A percentile compares a stretch with the other conserved stretches of the same genome.
Evolutionary conservation across 2,329 filamentous ascomycete genomes (phyloP).

Genomic region (Pseudogymnoascus sp.): DNA sequence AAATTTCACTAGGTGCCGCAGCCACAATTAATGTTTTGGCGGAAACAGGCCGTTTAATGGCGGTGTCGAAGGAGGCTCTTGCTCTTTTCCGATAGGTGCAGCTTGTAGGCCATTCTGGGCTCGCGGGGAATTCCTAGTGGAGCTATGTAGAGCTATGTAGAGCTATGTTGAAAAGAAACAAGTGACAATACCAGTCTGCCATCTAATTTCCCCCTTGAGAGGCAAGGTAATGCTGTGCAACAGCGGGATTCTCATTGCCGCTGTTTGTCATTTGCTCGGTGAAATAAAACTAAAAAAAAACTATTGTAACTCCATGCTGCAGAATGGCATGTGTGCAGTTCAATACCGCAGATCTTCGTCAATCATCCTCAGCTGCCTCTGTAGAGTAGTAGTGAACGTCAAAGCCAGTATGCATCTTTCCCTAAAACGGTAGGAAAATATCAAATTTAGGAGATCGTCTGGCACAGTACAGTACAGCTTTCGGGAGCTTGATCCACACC

Average conservation of each 20-base stretch:
- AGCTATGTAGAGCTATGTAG: not conserved
- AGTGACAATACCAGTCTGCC: not conserved
- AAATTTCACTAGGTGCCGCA: not conserved
- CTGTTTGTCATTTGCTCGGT: not conserved
- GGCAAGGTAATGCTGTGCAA: not conserved
- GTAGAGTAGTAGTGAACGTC: not conserved
- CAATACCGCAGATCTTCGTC: not conserved
- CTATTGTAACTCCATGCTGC: not conserved
- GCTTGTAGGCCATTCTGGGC: not conserved
- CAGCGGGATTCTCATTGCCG: not conserved
- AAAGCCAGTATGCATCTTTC: not conserved
- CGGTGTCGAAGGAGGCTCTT: not conserved
- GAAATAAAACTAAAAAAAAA: not conserved
- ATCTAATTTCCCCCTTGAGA: not conserved
- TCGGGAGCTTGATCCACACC: not conserved
- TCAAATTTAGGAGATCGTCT: not conserved
- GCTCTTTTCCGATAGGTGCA: not conserved
- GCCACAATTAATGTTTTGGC: not conserved
- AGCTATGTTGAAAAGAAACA: not conserved
- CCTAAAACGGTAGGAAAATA: not conserved
- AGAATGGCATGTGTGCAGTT: not conserved
- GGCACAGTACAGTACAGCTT: not conserved
- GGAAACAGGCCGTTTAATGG: not conserved
- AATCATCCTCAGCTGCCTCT: not conserved
- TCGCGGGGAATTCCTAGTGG: not conserved